Percentiles rank a stretch among this genome's conserved stretches.
Conservation (phyloP, 2,329 filamentous ascomycete genomes). For the Xylaria sp. region DNA sequence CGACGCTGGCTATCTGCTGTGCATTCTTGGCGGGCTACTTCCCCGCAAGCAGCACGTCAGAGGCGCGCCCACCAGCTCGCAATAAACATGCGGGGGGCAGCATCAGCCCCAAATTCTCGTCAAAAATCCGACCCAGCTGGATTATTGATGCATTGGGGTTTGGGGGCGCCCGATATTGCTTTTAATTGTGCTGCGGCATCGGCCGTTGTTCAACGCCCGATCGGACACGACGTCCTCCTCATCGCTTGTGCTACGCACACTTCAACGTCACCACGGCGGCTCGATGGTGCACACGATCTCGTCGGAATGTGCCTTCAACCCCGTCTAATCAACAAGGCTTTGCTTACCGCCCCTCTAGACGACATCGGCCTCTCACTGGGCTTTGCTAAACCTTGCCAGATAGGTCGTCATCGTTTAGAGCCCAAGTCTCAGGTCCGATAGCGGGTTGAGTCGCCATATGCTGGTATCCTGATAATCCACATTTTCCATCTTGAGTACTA, state of each 20-base stretch:
- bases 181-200: conserved; percentile 2
- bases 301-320: not conserved
- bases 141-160: not conserved
- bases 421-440: not conserved
- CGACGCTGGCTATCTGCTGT: not conserved
- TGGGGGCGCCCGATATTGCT: not conserved
- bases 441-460: not conserved
- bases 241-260: not conserved
- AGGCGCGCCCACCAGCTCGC: not conserved
- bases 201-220: conserved; percentile 22
- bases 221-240: conserved; percentile 3
- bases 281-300: not conserved
- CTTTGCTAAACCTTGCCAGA: too few relatives aligned
- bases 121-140: not conserved
- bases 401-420: too few relatives aligned
- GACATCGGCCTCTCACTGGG: not conserved
- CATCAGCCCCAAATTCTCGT: not conserved
- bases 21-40: not conserved
- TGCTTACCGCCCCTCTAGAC: too few relatives aligned
- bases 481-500: not conserved
- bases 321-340: not conserved
- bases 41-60: not conserved
- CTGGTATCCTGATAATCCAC: not conserved
- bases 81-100: not conserved
- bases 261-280: not conserved